Percentiles rank a stretch among this genome's conserved stretches.
Evolutionary conservation across 108 stramenopile genomes (phyloP).

Genomic region (Parietichytrium sp.): DNA sequence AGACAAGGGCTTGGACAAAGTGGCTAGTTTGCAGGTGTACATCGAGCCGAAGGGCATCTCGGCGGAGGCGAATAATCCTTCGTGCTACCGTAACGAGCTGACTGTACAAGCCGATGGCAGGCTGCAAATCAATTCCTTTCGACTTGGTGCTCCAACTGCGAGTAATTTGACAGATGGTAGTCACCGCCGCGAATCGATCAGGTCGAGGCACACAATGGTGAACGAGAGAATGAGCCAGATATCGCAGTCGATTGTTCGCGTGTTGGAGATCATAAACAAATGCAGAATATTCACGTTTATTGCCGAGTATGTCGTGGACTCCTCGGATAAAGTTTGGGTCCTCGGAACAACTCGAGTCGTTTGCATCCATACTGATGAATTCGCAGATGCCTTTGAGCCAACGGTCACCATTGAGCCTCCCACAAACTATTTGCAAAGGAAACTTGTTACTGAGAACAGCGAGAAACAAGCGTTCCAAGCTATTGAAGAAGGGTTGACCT

Average conservation of each 20-base stretch:
- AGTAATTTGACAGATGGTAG: neutral
- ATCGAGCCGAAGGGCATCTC: neutral
- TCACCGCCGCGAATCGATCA: neutral
- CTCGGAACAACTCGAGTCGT: neutral
- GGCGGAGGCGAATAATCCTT: neutral
- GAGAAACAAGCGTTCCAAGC: neutral
- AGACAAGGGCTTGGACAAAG: neutral
- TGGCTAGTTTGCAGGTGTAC: constrained; percentile 1
- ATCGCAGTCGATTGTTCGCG: neutral
- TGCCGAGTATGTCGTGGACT: neutral
- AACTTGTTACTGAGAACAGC: neutral
- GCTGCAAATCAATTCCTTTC: neutral
- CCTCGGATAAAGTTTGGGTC: neutral
- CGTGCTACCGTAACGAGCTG: neutral
- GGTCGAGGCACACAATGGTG: neutral
- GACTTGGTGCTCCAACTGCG: constrained; percentile 25
- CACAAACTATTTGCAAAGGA: neutral
- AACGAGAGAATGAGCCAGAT: neutral
- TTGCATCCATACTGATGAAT: neutral
- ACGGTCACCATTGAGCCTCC: neutral
- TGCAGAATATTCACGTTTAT: neutral
- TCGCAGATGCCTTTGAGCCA: neutral
- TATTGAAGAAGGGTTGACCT: neutral
- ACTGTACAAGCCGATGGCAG: neutral
- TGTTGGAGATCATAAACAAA: neutral